Conservation (phyloP, 192 early-diverging fungal genomes). For the Linnemannia elongata region DNA sequence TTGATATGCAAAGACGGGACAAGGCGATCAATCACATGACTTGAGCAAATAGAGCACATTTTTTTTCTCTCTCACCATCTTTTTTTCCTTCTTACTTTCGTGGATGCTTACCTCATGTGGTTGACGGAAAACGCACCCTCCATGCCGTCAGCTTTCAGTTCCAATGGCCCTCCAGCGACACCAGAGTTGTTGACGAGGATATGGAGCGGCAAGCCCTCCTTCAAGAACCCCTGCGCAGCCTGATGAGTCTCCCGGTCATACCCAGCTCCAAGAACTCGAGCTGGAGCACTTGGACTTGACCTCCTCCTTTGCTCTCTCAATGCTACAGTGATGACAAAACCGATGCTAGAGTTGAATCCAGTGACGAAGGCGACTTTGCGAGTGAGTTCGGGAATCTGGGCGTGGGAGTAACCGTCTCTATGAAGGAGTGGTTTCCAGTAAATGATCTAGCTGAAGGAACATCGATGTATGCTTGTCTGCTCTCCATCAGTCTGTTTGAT, state of each 20-base stretch:
- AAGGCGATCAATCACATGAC: not conserved
- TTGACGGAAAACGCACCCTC: conserved; percentile 62
- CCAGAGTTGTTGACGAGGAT: conserved; percentile 62
- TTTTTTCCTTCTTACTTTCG: not conserved
- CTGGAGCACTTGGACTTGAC: conserved; percentile 26
- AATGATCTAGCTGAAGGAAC: not conserved
- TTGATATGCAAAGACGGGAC: too few relatives aligned
- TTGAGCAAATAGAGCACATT: not conserved
- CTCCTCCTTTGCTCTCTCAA: conserved; percentile 33
- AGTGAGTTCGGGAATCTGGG: conserved; percentile 46
- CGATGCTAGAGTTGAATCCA: conserved; percentile 60
- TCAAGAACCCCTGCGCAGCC: conserved; percentile 49
- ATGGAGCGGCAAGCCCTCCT: conserved; percentile 55
- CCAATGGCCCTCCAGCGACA: conserved; percentile 26
- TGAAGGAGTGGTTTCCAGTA: conserved; percentile 17
- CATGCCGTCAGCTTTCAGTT: conserved; percentile 53
- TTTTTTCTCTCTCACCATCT: not conserved
- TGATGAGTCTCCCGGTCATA: conserved; percentile 14
- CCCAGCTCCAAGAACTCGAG: conserved; percentile 55
- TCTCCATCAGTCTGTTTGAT: too few relatives aligned
- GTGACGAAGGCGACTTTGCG: conserved; percentile 64
- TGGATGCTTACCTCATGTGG: conserved; percentile 51
- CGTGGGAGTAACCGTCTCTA: conserved; percentile 17
- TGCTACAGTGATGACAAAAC: conserved; percentile 25
- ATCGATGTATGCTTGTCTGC: too few relatives aligned